Percentiles rank a stretch among this genome's conserved stretches.
phyloP scores from a whole-genome alignment of 768 basidiomycete species.

The Auricularia sp. region DNA sequence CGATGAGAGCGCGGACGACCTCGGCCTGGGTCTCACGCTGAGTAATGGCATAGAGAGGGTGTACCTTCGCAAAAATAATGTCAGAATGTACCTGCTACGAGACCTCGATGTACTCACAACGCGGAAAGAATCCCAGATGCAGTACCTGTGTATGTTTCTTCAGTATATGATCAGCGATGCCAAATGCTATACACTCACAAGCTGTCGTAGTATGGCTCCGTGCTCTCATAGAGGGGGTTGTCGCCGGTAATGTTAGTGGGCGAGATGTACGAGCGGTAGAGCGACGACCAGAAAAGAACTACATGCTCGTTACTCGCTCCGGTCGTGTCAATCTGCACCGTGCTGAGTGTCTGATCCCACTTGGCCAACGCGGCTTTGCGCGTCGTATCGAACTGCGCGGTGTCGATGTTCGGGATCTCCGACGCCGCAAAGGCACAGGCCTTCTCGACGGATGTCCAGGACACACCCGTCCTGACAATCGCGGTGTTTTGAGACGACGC shows the following conservation, averaged over 20 bases:
- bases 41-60: conserved; percentile 11
- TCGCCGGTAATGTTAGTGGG: conserved; percentile 27
- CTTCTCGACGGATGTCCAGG: conserved; percentile 10
- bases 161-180: too few relatives aligned
- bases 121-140: conserved; percentile 14
- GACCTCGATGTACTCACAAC: neutral
- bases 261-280: conserved; percentile 46
- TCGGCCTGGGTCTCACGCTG: conserved; percentile 11
- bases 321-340: neutral
- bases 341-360: conserved; percentile 2
- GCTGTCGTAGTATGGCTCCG: conserved; percentile 17
- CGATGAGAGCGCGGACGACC: conserved; percentile 17
- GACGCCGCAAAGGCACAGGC: conserved; percentile 9
- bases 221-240: conserved; percentile 17
- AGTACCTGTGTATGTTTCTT: conserved; percentile 7
- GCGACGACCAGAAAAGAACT: conserved; percentile 2
- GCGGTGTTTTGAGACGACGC: neutral
- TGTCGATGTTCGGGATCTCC: conserved; percentile 8
- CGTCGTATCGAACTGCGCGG: conserved; percentile 4
- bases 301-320: conserved; percentile 1
- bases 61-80: conserved; percentile 9
- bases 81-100: neutral
- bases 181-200: conserved; percentile 4
- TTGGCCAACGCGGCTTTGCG: conserved; percentile 2
- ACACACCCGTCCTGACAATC: conserved; percentile 9